These are phyloP conservation scores for Adansonia madagascariensis DNA, from an alignment of 441 rosid species.

Conservation along the genomic window DNA sequence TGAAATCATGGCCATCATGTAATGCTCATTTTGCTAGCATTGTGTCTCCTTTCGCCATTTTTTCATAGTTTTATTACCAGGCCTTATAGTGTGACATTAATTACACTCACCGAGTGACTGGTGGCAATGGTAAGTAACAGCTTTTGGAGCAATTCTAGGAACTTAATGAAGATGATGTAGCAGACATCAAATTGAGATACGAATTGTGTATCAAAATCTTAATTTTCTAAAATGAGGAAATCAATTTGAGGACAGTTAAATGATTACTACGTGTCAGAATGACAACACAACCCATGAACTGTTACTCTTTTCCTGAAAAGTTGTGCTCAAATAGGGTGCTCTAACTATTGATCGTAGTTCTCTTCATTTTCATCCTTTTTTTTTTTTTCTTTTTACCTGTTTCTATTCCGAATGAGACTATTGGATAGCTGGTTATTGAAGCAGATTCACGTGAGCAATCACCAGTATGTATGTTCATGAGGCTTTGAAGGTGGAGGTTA, in stretches of 20 bases:
- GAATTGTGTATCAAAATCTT: neutral
- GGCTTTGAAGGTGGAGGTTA: neutral
- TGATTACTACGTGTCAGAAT: neutral
- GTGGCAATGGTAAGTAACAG: neutral
- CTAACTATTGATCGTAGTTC: neutral
- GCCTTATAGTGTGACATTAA: neutral
- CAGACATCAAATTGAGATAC: neutral
- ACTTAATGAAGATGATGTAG: neutral
- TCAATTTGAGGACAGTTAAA: neutral
- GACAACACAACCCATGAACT: neutral
- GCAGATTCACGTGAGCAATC: neutral
- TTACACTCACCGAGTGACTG: neutral
- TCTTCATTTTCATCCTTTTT: neutral
- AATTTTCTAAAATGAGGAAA: neutral
- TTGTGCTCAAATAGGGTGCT: neutral
- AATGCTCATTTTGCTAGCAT: constrained; percentile 3
- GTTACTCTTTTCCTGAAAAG: neutral
- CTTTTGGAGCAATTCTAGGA: neutral
- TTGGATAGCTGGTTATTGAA: neutral
- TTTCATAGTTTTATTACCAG: neutral
- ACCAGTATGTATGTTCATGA: neutral
- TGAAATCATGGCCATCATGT: neutral
- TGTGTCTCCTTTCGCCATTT: neutral
- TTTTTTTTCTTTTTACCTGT: neutral
- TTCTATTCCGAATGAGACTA: neutral